These are phyloP conservation scores for Chytriomyces sp. DNA, from an alignment of 192 early-diverging fungal species.

Conservation along the genomic window DNA sequence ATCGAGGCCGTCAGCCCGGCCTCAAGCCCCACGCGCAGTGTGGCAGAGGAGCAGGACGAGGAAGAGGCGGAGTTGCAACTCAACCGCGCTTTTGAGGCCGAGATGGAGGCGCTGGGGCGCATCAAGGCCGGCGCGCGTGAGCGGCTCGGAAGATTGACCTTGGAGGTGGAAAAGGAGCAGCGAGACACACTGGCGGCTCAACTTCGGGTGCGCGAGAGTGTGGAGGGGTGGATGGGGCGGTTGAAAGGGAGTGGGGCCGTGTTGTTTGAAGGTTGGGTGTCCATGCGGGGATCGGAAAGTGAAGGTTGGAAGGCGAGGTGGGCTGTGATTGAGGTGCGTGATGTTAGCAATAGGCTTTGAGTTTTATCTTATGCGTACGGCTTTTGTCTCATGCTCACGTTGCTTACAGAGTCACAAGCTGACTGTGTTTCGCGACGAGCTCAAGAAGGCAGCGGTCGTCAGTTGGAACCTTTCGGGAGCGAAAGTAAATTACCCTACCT, in stretches of 20 bases:
- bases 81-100: slow-evolving; percentile 14
- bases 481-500: background rate
- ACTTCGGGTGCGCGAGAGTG: background rate
- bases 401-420: background rate
- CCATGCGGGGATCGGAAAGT: background rate
- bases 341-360: too few species aligned
- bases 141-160: background rate
- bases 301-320: slow-evolving; percentile 19
- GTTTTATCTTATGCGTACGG: background rate
- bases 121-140: background rate
- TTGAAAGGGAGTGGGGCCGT: background rate
- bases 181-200: background rate
- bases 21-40: background rate
- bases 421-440: slow-evolving; percentile 13
- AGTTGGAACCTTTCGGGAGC: background rate
- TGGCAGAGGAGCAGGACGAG: background rate
- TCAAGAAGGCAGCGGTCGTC: background rate
- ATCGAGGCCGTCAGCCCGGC: background rate
- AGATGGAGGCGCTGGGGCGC: background rate
- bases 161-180: background rate
- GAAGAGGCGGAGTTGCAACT: background rate
- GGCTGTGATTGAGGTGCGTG: slow-evolving; percentile 9
- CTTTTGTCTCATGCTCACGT: background rate
- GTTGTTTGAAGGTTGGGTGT: slow-evolving; percentile 28
- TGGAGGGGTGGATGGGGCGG: slow-evolving; percentile 7